phyloP scores from a whole-genome alignment of 78 protist genomes.

The Corallochytrium limacisporum region DNA sequence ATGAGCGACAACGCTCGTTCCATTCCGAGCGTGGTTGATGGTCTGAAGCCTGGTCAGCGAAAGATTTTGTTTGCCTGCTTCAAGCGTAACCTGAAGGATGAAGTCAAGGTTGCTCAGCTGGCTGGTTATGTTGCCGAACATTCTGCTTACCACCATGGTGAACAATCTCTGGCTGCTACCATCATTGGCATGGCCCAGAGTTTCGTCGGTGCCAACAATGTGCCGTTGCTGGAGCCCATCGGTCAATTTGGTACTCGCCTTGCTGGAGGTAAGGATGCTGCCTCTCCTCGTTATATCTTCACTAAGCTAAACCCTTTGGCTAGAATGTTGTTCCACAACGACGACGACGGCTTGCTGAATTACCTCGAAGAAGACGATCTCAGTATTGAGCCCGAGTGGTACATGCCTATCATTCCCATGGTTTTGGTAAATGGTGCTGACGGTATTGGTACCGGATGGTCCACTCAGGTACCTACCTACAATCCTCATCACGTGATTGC shows the following conservation, averaged over 20 bases:
- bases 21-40: slow-evolving; percentile 93
- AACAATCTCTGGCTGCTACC: slow-evolving; percentile 58
- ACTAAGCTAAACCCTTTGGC: slow-evolving; percentile 67
- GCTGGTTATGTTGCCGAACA: slow-evolving; percentile 82
- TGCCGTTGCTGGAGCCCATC: slow-evolving; percentile 69
- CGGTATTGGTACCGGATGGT: slow-evolving; percentile 96
- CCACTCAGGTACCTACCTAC: slow-evolving; percentile 60
- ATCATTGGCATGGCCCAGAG: slow-evolving; percentile 84
- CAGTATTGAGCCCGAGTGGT: slow-evolving; percentile 84
- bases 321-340: slow-evolving; percentile 55
- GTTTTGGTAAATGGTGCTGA: slow-evolving; percentile 88
- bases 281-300: slow-evolving; percentile 87
- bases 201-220: slow-evolving; percentile 91
- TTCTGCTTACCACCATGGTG: slow-evolving; percentile 99
- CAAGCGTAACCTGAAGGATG: slow-evolving; percentile 83
- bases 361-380: slow-evolving; percentile 87
- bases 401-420: slow-evolving; percentile 93
- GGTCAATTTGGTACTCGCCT: slow-evolving; percentile 96
- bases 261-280: slow-evolving; percentile 85
- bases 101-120: slow-evolving; percentile 97
- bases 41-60: slow-evolving; percentile 92
- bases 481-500: slow-evolving; percentile 76
- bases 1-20: slow-evolving; percentile 77
- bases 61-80: slow-evolving; percentile 88
- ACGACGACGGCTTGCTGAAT: slow-evolving; percentile 80